phyloP scores from a whole-genome alignment of 768 basidiomycete genomes.

The Clavulina sp. region DNA sequence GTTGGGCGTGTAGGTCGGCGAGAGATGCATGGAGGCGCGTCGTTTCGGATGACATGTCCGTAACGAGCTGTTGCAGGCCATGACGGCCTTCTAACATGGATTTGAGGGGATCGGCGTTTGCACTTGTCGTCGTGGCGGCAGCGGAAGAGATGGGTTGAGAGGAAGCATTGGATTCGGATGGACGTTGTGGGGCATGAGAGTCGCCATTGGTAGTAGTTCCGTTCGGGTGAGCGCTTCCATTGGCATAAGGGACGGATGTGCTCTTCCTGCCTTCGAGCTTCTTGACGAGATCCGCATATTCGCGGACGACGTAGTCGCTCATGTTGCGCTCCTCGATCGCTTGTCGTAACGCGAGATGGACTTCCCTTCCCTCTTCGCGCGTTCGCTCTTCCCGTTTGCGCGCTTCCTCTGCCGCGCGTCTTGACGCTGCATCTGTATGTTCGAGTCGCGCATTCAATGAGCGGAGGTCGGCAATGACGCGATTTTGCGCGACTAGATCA shows the following conservation, averaged over 20 bases:
- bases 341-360: constrained; percentile 23
- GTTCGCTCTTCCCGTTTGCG: constrained; percentile 31
- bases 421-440: background rate
- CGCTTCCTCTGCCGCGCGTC: constrained; percentile 23
- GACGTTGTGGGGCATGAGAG: background rate
- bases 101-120: background rate
- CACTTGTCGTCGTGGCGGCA: constrained; percentile 24
- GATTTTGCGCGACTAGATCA: constrained; percentile 7
- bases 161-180: background rate
- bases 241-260: too few species aligned
- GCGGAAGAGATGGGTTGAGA: constrained; percentile 24
- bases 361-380: constrained; percentile 30
- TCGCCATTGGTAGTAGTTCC: background rate
- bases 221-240: background rate
- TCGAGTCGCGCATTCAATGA: background rate
- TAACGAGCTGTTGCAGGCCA: too few species aligned
- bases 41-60: background rate
- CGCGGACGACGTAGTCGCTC: constrained; percentile 45
- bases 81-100: background rate
- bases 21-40: background rate
- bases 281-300: constrained; percentile 62
- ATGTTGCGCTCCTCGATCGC: constrained; percentile 29
- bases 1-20: background rate
- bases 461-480: background rate
- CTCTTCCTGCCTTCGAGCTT: constrained; percentile 33